Base-by-base conservation (phyloP, 768 basidiomycete species). In the Auricularia cornea region DNA sequence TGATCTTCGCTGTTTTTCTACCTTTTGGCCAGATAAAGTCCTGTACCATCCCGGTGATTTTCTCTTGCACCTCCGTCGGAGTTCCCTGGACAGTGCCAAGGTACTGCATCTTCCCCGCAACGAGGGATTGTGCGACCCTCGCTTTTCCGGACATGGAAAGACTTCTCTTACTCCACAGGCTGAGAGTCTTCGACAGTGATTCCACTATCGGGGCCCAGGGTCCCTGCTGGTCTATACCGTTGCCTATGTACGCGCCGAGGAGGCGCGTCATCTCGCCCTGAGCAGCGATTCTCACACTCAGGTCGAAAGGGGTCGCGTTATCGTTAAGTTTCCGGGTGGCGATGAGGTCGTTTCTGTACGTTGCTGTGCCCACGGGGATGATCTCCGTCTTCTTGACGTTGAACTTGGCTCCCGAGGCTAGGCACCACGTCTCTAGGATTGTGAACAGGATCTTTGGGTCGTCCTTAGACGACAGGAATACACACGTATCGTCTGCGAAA, bases 401-500 rank as follows among this genome's bases (percentile, higher is more conserved):
- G 65, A 81, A 82, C 40, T 75, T 77, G 0, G 79, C 80, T 1
- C 72, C 67, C 11, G 76, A 76, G 3, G 73, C 77, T 0, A n/a
- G n/a, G 63, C 78, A 82, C 81, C 81, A 83, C 0, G 40, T 51
- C 0, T 71, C 30, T 0, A 81, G 76, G 2, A 80, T 70, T 0
- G 33, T 1, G 2, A 67, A 33, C 0, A 82, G 71, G 1, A 62
- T 63, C 0, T 60, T 44, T 12, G 72, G 72, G 5, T 66, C 59
- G 60, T 81, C 78, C 0, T 62, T 11, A 48, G 71, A 66, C 2
- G 66, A 66, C 0, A 81, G 73, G 65, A 69, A 77, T 0, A 73
- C 71, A 1, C 72, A 73, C 12, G 78, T 79, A 64, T 80, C 78
- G 64, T 81, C 77, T 0, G 79, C 77, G 64, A 79, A 81, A 0